Evolutionary conservation across 2,329 filamentous ascomycete genomes (phyloP).

Genomic region (Trichoderma atrobrunneum): DNA sequence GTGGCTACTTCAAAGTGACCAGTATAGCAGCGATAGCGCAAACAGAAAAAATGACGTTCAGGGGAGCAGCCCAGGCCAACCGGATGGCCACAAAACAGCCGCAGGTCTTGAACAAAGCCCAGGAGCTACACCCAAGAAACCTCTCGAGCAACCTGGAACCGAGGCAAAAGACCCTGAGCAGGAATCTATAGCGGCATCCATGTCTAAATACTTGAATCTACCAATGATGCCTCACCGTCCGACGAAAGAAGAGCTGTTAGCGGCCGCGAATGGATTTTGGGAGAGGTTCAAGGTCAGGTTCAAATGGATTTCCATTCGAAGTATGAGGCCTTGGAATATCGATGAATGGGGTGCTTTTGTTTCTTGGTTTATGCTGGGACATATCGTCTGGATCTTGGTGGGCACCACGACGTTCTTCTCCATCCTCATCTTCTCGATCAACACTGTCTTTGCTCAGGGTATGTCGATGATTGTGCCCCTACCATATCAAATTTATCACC

Average conservation of each 20-base stretch:
- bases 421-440: slow-evolving; percentile 82
- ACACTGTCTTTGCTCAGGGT: slow-evolving; percentile 95
- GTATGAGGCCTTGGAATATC: slow-evolving; percentile 87
- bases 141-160: background rate
- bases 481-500: background rate
- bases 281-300: slow-evolving; percentile 85
- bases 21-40: slow-evolving; percentile 1
- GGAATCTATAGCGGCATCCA: slow-evolving; percentile 48
- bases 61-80: background rate
- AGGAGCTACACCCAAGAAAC: background rate
- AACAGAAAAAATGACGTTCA: background rate
- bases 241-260: slow-evolving; percentile 87
- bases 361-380: slow-evolving; percentile 92
- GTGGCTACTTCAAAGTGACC: slow-evolving; percentile 1
- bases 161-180: slow-evolving; percentile 10
- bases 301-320: slow-evolving; percentile 97
- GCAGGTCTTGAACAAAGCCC: background rate
- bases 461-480: slow-evolving; percentile 28
- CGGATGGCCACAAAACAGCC: background rate
- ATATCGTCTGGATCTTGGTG: slow-evolving; percentile 92
- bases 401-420: slow-evolving; percentile 98
- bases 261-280: slow-evolving; percentile 90
- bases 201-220: slow-evolving; percentile 60
- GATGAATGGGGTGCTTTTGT: slow-evolving; percentile 94
- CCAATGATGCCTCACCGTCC: slow-evolving; percentile 79